phyloP scores from a whole-genome alignment of 352 stramenopile species.

The Albugo candida region DNA sequence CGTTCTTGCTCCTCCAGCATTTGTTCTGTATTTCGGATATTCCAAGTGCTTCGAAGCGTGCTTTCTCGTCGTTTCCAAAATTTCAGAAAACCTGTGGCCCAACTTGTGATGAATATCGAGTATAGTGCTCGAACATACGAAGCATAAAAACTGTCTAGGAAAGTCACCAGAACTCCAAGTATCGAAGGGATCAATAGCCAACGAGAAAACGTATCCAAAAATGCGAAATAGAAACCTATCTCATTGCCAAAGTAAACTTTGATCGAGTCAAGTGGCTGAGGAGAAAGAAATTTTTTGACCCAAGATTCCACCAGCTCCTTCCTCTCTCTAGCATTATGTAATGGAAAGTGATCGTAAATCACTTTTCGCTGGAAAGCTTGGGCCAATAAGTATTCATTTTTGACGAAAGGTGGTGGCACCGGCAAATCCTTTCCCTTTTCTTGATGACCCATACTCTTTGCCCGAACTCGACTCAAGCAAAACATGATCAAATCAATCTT shows the following conservation, averaged over 20 bases:
- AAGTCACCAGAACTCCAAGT: conserved; percentile 77
- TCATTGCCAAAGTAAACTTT: conserved; percentile 71
- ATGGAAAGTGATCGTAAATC: conserved; percentile 43
- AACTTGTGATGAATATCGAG: conserved; percentile 80
- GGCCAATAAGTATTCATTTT: conserved; percentile 40
- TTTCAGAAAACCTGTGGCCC: conserved; percentile 79
- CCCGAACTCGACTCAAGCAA: conserved; percentile 19
- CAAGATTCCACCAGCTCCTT: conserved; percentile 38
- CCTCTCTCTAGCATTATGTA: conserved; percentile 57
- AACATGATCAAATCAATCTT: conserved; percentile 60
- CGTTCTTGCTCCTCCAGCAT: conserved; percentile 31
- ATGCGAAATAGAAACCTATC: conserved; percentile 97
- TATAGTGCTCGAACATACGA: conserved; percentile 52
- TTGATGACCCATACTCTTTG: conserved; percentile 1
- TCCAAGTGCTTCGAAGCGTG: conserved; percentile 72
- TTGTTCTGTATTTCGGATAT: conserved; percentile 22
- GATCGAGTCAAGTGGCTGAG: conserved; percentile 35
- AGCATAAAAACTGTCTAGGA: conserved; percentile 41
- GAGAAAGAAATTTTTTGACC: conserved; percentile 46
- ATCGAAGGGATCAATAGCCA: conserved; percentile 84
- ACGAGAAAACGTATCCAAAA: conserved; percentile 88
- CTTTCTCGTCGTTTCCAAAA: conserved; percentile 83
- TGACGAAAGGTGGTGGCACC: conserved; percentile 36
- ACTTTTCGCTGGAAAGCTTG: conserved; percentile 47
- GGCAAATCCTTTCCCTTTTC: not conserved